Percentiles rank a stretch among this genome's conserved stretches.
These are phyloP conservation scores for Pichia sp. DNA, from an alignment of 1,139 yeast species.

Conservation along the genomic window DNA sequence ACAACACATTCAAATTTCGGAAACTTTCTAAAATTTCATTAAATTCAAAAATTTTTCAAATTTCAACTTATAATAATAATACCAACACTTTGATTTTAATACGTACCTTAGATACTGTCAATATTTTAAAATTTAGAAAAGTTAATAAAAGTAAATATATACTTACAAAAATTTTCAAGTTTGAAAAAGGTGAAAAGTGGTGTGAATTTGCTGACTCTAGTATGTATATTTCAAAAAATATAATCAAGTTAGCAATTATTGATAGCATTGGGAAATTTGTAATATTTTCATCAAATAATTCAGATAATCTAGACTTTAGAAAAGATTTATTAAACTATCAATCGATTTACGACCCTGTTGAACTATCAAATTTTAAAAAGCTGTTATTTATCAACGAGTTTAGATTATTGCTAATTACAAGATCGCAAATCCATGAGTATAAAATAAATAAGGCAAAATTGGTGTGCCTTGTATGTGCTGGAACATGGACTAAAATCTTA, in stretches of 20 bases:
- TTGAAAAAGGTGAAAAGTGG: constrained; percentile 8
- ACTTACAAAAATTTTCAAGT: constrained; percentile 5
- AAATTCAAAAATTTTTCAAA: constrained; percentile 1
- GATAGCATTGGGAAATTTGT: constrained; percentile 51
- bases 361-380: constrained; percentile 51
- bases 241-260: constrained; percentile 36
- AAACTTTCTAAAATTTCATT: background rate
- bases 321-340: constrained; percentile 12
- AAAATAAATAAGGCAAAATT: constrained; percentile 25
- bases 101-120: background rate
- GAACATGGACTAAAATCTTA: constrained; percentile 50
- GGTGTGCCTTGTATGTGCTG: constrained; percentile 41
- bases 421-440: constrained; percentile 39
- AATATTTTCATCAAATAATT: constrained; percentile 28
- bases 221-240: constrained; percentile 22
- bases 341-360: constrained; percentile 39
- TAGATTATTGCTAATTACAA: constrained; percentile 36
- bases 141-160: background rate
- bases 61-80: background rate
- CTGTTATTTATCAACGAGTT: constrained; percentile 39
- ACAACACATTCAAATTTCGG: background rate
- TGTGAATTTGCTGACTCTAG: constrained; percentile 12
- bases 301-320: background rate
- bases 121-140: background rate
- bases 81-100: background rate